Conservation (phyloP, 768 basidiomycete genomes). For the Calvatia gigantea region DNA sequence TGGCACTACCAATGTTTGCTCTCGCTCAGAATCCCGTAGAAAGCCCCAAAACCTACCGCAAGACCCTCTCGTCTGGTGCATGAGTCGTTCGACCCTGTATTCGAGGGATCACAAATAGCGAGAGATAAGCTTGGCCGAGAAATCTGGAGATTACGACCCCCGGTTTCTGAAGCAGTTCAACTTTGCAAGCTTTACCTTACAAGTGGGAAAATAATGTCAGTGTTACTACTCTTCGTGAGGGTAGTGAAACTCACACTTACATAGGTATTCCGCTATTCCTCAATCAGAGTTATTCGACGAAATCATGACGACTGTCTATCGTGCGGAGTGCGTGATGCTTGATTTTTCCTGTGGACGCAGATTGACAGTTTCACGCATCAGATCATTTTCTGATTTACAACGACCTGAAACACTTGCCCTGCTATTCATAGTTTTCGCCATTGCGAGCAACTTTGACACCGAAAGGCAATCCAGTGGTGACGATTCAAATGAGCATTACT, state of each 20-base stretch:
- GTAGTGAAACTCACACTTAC: neutral
- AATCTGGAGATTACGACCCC: slow-evolving; percentile 48
- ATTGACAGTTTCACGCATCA: neutral
- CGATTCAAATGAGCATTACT: slow-evolving; percentile 60
- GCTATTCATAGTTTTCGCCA: slow-evolving; percentile 62
- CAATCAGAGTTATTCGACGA: slow-evolving; percentile 55
- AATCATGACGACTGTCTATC: slow-evolving; percentile 51
- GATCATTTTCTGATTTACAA: slow-evolving; percentile 10
- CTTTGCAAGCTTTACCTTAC: slow-evolving; percentile 67
- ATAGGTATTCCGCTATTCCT: slow-evolving; percentile 52
- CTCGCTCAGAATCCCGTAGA: slow-evolving; percentile 17
- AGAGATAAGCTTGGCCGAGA: slow-evolving; percentile 37
- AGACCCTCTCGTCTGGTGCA: slow-evolving; percentile 6
- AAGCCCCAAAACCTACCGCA: slow-evolving; percentile 17
- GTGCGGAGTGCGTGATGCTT: slow-evolving; percentile 36
- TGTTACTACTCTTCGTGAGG: slow-evolving; percentile 6
- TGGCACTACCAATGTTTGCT: neutral
- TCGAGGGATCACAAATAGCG: slow-evolving; percentile 28
- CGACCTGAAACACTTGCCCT: slow-evolving; percentile 41
- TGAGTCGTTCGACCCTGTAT: slow-evolving; percentile 28
- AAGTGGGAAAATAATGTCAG: slow-evolving; percentile 56
- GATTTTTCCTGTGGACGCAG: neutral
- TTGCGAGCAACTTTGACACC: slow-evolving; percentile 62
- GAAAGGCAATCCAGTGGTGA: slow-evolving; percentile 41
- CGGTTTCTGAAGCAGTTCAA: slow-evolving; percentile 53